These are phyloP conservation scores for Curvularia eragrostidis DNA, from an alignment of 2,329 filamentous ascomycete species.

Conservation along the genomic window DNA sequence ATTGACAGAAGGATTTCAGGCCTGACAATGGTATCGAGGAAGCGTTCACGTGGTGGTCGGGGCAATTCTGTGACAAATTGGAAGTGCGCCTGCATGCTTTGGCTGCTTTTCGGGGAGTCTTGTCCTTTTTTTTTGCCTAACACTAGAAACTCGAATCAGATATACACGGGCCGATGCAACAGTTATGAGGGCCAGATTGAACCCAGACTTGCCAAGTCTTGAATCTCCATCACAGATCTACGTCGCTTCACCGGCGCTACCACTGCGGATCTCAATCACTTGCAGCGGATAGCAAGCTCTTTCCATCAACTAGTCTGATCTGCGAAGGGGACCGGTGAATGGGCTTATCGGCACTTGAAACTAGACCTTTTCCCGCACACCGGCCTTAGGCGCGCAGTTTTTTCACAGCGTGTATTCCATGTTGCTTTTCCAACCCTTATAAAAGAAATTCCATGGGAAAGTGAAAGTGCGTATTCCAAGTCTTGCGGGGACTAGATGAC, in stretches of 20 bases:
- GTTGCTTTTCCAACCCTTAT: background rate
- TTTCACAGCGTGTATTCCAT: background rate
- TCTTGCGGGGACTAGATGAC: background rate
- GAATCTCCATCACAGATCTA: background rate
- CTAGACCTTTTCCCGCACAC: background rate
- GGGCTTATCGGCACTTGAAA: background rate
- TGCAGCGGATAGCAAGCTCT: background rate
- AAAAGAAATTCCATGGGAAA: background rate
- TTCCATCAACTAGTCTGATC: background rate
- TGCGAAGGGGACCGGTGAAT: background rate
- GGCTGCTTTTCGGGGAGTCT: too few species aligned
- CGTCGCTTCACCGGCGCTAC: background rate
- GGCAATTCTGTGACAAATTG: background rate
- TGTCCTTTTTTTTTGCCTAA: too few species aligned
- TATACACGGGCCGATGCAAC: background rate
- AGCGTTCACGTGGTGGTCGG: background rate
- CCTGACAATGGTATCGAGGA: background rate
- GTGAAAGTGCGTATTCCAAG: background rate
- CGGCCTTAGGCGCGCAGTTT: background rate
- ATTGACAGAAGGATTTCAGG: background rate
- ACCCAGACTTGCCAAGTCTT: background rate
- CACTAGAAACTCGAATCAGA: background rate
- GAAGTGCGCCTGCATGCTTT: background rate
- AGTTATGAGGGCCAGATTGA: background rate
- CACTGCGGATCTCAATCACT: background rate